Evolutionary conservation across 1,284 basidiomycete species (phyloP).

Genomic region (Papiliotrema flavescens): DNA sequence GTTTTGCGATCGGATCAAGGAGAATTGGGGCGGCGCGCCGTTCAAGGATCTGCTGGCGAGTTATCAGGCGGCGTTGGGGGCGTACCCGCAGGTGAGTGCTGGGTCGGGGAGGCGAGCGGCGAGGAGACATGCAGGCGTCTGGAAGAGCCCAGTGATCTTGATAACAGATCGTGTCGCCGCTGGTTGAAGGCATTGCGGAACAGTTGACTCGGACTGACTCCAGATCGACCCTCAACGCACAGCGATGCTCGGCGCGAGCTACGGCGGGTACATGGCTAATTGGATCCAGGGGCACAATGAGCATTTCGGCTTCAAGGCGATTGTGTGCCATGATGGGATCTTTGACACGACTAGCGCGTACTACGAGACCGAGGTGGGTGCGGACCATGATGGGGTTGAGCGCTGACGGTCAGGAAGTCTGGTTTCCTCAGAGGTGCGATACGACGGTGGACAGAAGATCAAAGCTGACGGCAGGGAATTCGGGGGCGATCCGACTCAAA

Average conservation of each 20-base stretch:
- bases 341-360: constrained; percentile 55
- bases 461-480: constrained; percentile 2
- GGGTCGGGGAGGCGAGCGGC: not conserved
- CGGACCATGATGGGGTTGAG: not conserved
- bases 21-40: constrained; percentile 58
- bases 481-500: constrained; percentile 28
- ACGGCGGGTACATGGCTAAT: constrained; percentile 57
- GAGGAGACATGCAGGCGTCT: too few relatives aligned
- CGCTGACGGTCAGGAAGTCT: constrained; percentile 26
- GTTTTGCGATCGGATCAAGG: constrained; percentile 64
- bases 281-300: constrained; percentile 94
- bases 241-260: constrained; percentile 57
- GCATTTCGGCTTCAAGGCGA: constrained; percentile 72
- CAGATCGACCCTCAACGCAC: constrained; percentile 76
- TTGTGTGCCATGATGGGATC: constrained; percentile 85
- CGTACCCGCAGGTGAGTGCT: constrained; percentile 63
- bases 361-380: constrained; percentile 64
- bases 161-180: too few relatives aligned
- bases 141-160: too few relatives aligned
- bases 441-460: not conserved
- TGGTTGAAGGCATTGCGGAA: too few relatives aligned
- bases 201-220: too few relatives aligned
- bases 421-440: constrained; percentile 28
- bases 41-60: constrained; percentile 74
- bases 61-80: constrained; percentile 65